Percentiles rank a stretch among this genome's conserved stretches.
phyloP scores from a whole-genome alignment of 176 grass and related monocot species.

The Metroxylon sagu region DNA sequence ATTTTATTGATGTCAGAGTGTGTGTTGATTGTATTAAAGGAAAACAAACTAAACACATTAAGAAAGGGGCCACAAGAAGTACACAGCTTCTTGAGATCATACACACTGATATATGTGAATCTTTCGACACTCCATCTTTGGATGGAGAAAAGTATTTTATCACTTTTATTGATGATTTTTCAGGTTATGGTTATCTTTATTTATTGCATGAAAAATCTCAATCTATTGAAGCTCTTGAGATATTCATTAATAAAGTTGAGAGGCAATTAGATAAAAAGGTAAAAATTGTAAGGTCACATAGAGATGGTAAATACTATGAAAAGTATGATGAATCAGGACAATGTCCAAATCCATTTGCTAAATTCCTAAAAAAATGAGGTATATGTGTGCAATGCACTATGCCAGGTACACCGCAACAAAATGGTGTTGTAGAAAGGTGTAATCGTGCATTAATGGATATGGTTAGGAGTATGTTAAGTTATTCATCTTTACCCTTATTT shows the following conservation, averaged over 20 bases:
- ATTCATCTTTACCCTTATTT: too few species aligned
- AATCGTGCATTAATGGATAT: too few species aligned
- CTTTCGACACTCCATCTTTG: too few species aligned
- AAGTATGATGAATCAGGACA: too few species aligned
- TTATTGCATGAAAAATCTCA: too few species aligned
- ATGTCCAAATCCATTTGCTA: too few species aligned
- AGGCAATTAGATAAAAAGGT: background rate
- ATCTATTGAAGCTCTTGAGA: too few species aligned
- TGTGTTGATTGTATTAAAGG: background rate
- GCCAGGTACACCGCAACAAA: background rate
- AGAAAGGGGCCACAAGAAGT: background rate
- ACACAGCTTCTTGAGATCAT: background rate
- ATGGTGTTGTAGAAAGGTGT: background rate
- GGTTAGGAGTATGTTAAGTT: too few species aligned
- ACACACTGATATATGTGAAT: background rate
- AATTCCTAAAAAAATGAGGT: background rate
- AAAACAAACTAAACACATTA: background rate
- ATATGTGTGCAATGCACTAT: conserved; percentile 4
- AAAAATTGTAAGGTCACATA: background rate
- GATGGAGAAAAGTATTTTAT: too few species aligned
- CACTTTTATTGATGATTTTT: background rate
- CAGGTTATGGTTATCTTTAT: too few species aligned
- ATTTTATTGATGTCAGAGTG: background rate
- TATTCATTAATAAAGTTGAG: background rate
- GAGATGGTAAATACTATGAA: too few species aligned